These are phyloP conservation scores for Triglochin maritima DNA, from an alignment of 106 monocot genomes.

Conservation along the genomic window DNA sequence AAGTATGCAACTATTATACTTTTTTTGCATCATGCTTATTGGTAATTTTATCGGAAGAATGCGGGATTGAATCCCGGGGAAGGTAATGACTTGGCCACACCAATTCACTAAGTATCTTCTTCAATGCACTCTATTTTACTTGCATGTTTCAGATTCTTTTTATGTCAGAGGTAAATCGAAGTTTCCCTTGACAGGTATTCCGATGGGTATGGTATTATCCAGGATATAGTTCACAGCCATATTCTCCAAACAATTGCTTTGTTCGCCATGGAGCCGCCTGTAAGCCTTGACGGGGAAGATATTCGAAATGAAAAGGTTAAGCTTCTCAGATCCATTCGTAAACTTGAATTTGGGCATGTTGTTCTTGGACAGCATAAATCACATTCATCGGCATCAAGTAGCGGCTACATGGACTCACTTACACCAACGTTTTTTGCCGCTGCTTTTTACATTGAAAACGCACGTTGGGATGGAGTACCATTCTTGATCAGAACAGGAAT, in stretches of 20 bases:
- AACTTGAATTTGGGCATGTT: slow-evolving; percentile 60
- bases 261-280: slow-evolving; percentile 93
- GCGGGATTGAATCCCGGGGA: slow-evolving; percentile 54
- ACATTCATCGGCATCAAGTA: slow-evolving; percentile 13
- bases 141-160: no score
- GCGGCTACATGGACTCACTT: slow-evolving; percentile 31
- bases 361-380: slow-evolving; percentile 75
- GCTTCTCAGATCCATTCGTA: slow-evolving; percentile 75
- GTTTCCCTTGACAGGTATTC: slow-evolving; percentile 47
- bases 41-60: slow-evolving; percentile 86
- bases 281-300: slow-evolving; percentile 86
- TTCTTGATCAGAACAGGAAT: slow-evolving; percentile 75
- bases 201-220: slow-evolving; percentile 68
- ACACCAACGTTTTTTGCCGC: slow-evolving; percentile 87
- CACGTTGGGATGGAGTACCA: slow-evolving; percentile 89
- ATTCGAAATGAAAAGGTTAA: slow-evolving; percentile 95
- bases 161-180: not conserved
- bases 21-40: slow-evolving; percentile 6
- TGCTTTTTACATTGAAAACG: slow-evolving; percentile 82
- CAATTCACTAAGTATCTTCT: not conserved
- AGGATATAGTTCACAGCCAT: slow-evolving; percentile 79
- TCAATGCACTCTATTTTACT: not conserved
- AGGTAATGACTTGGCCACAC: slow-evolving; percentile 27
- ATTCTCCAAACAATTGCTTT: slow-evolving; percentile 83
- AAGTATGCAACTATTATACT: not conserved